Base-by-base conservation (phyloP, 495 filamentous ascomycete genomes). In the Acidiella bohemica region DNA sequence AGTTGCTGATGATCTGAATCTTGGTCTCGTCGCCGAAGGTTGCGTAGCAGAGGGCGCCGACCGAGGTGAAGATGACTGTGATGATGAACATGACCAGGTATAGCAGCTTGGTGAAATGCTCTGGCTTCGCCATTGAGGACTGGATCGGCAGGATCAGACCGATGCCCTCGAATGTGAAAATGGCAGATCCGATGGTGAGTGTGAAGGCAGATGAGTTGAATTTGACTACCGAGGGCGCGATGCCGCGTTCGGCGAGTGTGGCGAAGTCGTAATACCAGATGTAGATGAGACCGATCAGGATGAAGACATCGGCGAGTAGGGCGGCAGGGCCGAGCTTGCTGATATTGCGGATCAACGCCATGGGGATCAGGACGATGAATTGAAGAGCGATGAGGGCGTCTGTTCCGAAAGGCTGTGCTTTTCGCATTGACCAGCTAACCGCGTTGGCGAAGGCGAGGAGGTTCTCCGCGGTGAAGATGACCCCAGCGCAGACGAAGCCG, bases 101-200 rank as follows among this genome's bases (percentile, higher is more conserved):
- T 0, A 80, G 67, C 2, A 80, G 62, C 42, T 59, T 60, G 44
- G 68, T 63, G 50, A 80, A 80, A 13, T 68, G 64, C 30, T 75
- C 53, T 0, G 75, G 75, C 24, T 73, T 49, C 16, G 64, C 62
- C 75, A 80, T 80, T 21, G 67, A 71, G 8, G 67, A 70, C 49
- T 77, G 72, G 36, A 80, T 78, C 0, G 75, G 75, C 1, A 80
- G 59, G 39, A 80, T 72, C 13, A 80, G 63, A 3, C 75, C 75
- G 20, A 80, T 78, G 16, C 75, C 75, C 55, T 80, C 75, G 39
- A 77, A 80, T 1, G 74, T 76, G 55, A 78, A 80, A 55, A 80
- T 78, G 2, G 72, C 66, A 2, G 71, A 64, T 37, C 75, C 75
- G 36, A 80, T 62, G 29, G 71, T 78, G 12, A 80, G 60, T 0